These are phyloP conservation scores for Filosporella fistucella DNA, from an alignment of 495 filamentous ascomycete species.

Conservation along the genomic window DNA sequence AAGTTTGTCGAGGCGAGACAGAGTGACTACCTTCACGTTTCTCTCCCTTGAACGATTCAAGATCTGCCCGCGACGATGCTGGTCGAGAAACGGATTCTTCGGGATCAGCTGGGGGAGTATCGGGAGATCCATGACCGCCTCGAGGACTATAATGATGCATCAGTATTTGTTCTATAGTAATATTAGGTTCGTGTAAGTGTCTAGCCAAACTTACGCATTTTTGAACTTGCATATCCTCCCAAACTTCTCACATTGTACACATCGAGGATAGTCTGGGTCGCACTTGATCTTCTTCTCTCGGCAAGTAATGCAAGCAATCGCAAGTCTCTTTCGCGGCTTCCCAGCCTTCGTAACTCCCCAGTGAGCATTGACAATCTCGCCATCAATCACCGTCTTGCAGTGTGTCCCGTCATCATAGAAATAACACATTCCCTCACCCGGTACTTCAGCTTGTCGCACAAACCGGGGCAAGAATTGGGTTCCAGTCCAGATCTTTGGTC, in stretches of 20 bases:
- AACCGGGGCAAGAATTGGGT: constrained; percentile 57
- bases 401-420: constrained; percentile 84
- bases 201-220: constrained; percentile 66
- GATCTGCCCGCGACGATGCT: constrained; percentile 16
- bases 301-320: constrained; percentile 85
- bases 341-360: constrained; percentile 94
- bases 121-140: constrained; percentile 47
- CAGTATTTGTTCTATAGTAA: neutral
- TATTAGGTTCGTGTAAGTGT: neutral
- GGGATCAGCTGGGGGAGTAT: constrained; percentile 43
- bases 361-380: constrained; percentile 79
- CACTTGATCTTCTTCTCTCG: constrained; percentile 97
- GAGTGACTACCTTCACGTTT: constrained; percentile 17
- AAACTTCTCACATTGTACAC: constrained; percentile 87
- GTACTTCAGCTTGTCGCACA: constrained; percentile 54
- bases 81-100: constrained; percentile 30
- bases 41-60: constrained; percentile 18
- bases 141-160: constrained; percentile 34
- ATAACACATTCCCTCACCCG: constrained; percentile 78
- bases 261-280: constrained; percentile 79
- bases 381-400: constrained; percentile 80
- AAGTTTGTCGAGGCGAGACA: constrained; percentile 17
- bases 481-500: constrained; percentile 58
- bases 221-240: constrained; percentile 80
- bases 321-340: constrained; percentile 83